Evolutionary conservation across 176 grass and related monocot species (phyloP), one percentile per base, ranked within the genome.

Genomic region (Aegilops tauschii): DNA sequence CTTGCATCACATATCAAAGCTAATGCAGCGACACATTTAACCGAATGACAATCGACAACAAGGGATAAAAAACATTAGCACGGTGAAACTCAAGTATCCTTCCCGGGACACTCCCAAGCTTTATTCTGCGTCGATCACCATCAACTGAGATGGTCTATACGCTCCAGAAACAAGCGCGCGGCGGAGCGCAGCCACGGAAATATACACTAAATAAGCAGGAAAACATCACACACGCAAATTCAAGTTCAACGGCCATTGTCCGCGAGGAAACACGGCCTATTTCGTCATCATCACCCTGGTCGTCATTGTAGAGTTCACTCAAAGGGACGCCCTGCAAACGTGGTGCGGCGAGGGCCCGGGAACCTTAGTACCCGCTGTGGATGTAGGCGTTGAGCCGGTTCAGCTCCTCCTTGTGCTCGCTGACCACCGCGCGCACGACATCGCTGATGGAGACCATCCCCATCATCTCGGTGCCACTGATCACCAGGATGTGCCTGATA

Each of bases 371-470:
- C 23, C 97, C 92, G 3, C 97, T 94, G 87, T 97, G 97, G 71
- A 99, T 96, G 82, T 78, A 99, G 78, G 91, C 89, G 32, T 93
- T 99, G 54, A 99, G 97, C 87, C 94, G 94, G 90, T 83, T 88
- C 81, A 99, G 94, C 77, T 99, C 94, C 90, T 96, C 90, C 45
- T 89, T 82, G 81, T 99, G 94, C 90, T 99, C 97, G 18, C 17
- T 79, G 27, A 99, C 97, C 83, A 99, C 97, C 0, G 97, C 89
- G 4, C 94, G 92, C 61, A 99, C 97, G 9, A 97, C 91, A 42
- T 99, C 97, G 0, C 97, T 94, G 6, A 99, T 96, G 47, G 97
- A 99, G n/a, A 99, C 97, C 97, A 99, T 99, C 80, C 97, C 94
- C 27, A 96, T 2, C 94, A 99, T 97, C 36, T 90, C 92, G 0